These are phyloP conservation scores for Ceratocystis lukuohia DNA, from an alignment of 2,329 filamentous ascomycete species.

Conservation along the genomic window DNA sequence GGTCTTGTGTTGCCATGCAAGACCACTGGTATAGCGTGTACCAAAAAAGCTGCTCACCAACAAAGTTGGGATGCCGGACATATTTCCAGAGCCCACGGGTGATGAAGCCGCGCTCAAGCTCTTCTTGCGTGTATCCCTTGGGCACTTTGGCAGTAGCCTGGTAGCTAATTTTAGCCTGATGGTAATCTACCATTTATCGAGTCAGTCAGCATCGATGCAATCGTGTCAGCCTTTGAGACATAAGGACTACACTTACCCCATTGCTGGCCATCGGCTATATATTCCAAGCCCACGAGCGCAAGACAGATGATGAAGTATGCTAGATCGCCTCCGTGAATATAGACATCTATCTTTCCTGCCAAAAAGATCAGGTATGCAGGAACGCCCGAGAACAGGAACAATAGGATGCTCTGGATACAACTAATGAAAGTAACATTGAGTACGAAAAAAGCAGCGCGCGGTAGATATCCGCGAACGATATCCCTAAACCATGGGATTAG, in stretches of 20 bases:
- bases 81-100: slow-evolving; percentile 74
- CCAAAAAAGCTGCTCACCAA: slow-evolving; percentile 86
- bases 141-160: slow-evolving; percentile 59
- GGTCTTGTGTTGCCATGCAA: slow-evolving; percentile 55
- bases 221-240: too few species aligned
- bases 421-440: slow-evolving; percentile 88
- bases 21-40: slow-evolving; percentile 77
- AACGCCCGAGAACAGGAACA: slow-evolving; percentile 58
- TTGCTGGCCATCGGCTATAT: slow-evolving; percentile 81
- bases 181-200: slow-evolving; percentile 44
- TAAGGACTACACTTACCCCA: slow-evolving; percentile 46
- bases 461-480: slow-evolving; percentile 54
- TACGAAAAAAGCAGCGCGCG: slow-evolving; percentile 56
- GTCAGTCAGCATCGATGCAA: neutral
- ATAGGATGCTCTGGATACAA: slow-evolving; percentile 65
- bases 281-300: slow-evolving; percentile 50
- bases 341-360: slow-evolving; percentile 47
- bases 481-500: slow-evolving; percentile 36
- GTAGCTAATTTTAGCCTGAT: slow-evolving; percentile 67
- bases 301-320: slow-evolving; percentile 36
- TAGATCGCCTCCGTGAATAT: slow-evolving; percentile 34
- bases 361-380: slow-evolving; percentile 78
- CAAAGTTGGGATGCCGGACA: slow-evolving; percentile 89
- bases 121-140: slow-evolving; percentile 48
- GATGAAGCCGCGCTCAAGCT: slow-evolving; percentile 82